Conservation (phyloP, 1,284 basidiomycete species). For the Porogramme epimiltina region DNA sequence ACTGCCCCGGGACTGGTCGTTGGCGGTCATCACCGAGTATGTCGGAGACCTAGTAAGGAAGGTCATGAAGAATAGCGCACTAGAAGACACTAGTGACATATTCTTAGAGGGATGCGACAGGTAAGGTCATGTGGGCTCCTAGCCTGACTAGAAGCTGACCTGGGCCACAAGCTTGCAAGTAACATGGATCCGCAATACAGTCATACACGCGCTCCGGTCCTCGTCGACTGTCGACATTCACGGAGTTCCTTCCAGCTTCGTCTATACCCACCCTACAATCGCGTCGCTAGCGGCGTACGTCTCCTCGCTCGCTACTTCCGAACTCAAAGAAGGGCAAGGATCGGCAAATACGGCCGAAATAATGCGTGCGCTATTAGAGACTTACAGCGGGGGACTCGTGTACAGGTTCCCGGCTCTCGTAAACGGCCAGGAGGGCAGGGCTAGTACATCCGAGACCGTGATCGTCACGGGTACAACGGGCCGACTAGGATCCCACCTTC, state of each 20-base stretch:
- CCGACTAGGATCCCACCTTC: slow-evolving; percentile 33
- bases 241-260: slow-evolving; percentile 29
- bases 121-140: slow-evolving; percentile 13
- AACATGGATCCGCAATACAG: slow-evolving; percentile 37
- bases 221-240: slow-evolving; percentile 18
- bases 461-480: slow-evolving; percentile 42
- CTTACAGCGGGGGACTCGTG: slow-evolving; percentile 27
- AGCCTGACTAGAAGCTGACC: not conserved
- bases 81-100: slow-evolving; percentile 12
- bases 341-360: not conserved
- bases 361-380: slow-evolving; percentile 26
- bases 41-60: slow-evolving; percentile 27
- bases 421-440: slow-evolving; percentile 3
- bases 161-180: slow-evolving; percentile 30
- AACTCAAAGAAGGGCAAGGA: not conserved
- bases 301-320: not conserved
- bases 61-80: slow-evolving; percentile 20
- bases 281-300: slow-evolving; percentile 22
- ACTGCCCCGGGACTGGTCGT: slow-evolving; percentile 27
- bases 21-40: slow-evolving; percentile 18
- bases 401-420: slow-evolving; percentile 1
- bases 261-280: slow-evolving; percentile 37
- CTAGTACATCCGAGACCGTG: slow-evolving; percentile 24
- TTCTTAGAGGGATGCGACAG: slow-evolving; percentile 42
- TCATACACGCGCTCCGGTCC: slow-evolving; percentile 29